Evolutionary conservation across 2,329 filamentous ascomycete genomes (phyloP).

Genomic region (Fusarium succisae): DNA sequence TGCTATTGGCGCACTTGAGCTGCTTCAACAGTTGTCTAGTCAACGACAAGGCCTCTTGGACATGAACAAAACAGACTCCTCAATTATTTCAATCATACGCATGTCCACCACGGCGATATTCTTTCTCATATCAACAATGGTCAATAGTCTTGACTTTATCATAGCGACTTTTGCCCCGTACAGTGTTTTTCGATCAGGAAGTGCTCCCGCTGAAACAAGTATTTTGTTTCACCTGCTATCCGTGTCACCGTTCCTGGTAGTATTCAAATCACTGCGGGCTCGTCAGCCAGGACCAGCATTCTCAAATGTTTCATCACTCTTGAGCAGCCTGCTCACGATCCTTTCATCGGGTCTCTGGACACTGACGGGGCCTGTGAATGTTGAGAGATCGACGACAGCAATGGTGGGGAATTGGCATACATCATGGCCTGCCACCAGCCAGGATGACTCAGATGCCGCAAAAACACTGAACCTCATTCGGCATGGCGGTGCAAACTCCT

Average conservation of each 20-base stretch:
- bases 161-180: not conserved
- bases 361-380: not conserved
- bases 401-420: not conserved
- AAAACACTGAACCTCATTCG: not conserved
- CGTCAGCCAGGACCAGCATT: not conserved
- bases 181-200: not conserved
- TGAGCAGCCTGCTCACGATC: not conserved
- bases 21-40: rapidly evolving
- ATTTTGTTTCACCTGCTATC: not conserved
- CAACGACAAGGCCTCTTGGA: not conserved
- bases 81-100: not conserved
- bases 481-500: not conserved
- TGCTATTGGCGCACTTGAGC: not conserved
- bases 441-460: not conserved
- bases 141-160: not conserved
- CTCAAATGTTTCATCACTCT: not conserved
- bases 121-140: not conserved
- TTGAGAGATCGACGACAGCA: not conserved
- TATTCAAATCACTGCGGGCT: not conserved
- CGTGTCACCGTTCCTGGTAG: not conserved
- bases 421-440: rapidly evolving
- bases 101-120: not conserved
- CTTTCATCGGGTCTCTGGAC: not conserved
- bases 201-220: not conserved
- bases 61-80: not conserved